Base-by-base conservation (phyloP, 768 basidiomycete species). In the Sistotremastrum suecicum region DNA sequence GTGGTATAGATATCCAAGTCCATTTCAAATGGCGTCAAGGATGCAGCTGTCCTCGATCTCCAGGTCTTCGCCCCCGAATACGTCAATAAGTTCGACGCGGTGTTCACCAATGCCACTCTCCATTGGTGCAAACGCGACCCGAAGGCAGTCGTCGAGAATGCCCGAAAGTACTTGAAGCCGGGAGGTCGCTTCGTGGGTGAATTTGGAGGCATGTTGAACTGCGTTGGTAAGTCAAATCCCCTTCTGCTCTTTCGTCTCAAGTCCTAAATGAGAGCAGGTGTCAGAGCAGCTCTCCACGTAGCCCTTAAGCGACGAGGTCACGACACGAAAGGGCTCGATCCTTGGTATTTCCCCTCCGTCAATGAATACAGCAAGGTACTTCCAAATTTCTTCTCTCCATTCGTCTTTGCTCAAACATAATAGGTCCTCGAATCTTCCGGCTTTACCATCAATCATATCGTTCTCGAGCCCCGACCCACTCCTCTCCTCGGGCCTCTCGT, bases 91-190 rank as follows among this genome's bases (percentile, higher is more conserved):
- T 85, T 78, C 50, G 82, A 88, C 55, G 78, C 75, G 0, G 80
- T 82, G 2, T 91, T 91, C 64, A 80, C 78, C 44, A 87, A 82
- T 50, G 84, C 89, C 0, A 69, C 73, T 3, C 56, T 91, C 50
- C 88, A 92, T 54, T 91, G 87, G 88, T 90, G 86, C 62, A 89
- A 85, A 59, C 63, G 64, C 4, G 67, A 81, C 52, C 89, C 88
- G 1, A 58, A 54, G 2, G 77, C 74, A 1, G 86, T 88, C 6
- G 57, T 88, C 7, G 60, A 67, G 9, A 70, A 76, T 42, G 70
- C 73, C n/a, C 73, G 72, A 54, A 66, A 63, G 39, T 61, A 81
- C 7, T 63, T 90, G 45, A 85, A 76, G 53, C 70, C 68, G 1
- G 81, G 82, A 0, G 87, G 86, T 2, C 66, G 80, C 20, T 74